A percentile compares a stretch with the other conserved stretches of the same genome.
Conservation (phyloP, 192 early-diverging fungal species). For the Coemansia sp. region DNA sequence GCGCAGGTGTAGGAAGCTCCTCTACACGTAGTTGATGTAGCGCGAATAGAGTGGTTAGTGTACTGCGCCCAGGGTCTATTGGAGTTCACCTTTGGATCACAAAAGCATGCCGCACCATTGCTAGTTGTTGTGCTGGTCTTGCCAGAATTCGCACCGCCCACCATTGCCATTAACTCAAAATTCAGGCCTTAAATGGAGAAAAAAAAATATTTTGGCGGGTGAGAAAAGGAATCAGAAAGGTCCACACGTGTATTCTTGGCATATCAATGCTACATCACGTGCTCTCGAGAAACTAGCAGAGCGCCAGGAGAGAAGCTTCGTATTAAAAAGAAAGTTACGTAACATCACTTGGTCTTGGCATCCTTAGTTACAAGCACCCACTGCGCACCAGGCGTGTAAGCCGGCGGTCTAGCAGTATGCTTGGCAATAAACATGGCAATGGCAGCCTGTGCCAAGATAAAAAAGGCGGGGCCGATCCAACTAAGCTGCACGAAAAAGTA, state of each 20-base stretch:
- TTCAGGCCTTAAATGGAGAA: background rate
- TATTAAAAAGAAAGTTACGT: background rate
- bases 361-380: constrained; percentile 18
- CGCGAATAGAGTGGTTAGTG: background rate
- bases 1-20: background rate
- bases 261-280: background rate
- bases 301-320: background rate
- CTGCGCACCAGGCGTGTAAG: constrained; percentile 25
- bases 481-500: constrained; percentile 51
- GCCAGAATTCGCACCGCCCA: background rate
- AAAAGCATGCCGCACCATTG: background rate
- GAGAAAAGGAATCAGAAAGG: background rate
- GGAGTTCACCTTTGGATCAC: background rate
- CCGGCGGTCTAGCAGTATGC: constrained; percentile 25
- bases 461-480: constrained; percentile 51
- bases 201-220: background rate
- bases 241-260: background rate
- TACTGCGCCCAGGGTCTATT: background rate
- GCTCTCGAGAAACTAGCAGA: background rate
- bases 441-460: constrained; percentile 42
- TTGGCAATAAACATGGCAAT: constrained; percentile 41
- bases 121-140: background rate
- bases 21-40: background rate
- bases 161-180: background rate
- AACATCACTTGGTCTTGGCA: background rate